A percentile compares a stretch with the other conserved stretches of the same genome.
Conservation (phyloP, 1,139 yeast species). For the Hyphopichia wangnamkhiaoensis region DNA sequence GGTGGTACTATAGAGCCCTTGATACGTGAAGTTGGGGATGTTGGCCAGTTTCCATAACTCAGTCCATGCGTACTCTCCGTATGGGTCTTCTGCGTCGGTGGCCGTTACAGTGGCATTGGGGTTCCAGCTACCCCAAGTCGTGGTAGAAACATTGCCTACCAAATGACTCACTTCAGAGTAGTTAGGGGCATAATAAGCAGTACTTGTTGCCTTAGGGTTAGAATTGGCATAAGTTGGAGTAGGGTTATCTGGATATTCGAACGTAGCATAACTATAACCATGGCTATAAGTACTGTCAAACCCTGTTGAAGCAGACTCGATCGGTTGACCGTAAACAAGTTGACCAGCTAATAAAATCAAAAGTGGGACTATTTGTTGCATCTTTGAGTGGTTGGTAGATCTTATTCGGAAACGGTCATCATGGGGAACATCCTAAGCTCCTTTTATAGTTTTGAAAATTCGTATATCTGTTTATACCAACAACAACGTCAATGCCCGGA, state of each 20-base stretch:
- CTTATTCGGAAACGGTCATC: too few relatives aligned
- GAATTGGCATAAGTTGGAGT: conserved; percentile 13
- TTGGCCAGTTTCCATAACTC: conserved; percentile 18
- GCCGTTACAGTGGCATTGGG: conserved; percentile 16
- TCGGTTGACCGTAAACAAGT: neutral
- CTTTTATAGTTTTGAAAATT: too few relatives aligned
- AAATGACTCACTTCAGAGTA: conserved; percentile 14
- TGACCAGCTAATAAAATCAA: neutral
- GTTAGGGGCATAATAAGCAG: conserved; percentile 13
- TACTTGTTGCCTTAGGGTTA: conserved; percentile 8
- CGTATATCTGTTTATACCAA: too few relatives aligned
- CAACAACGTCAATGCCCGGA: too few relatives aligned
- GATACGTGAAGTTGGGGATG: conserved; percentile 16
- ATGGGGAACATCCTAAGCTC: too few relatives aligned
- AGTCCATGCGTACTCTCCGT: conserved; percentile 24
- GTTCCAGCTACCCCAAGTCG: conserved; percentile 19
- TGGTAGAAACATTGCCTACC: conserved; percentile 13
- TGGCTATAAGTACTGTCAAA: neutral
- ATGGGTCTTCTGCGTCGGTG: conserved; percentile 19
- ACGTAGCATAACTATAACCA: neutral
- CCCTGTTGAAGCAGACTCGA: neutral
- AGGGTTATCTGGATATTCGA: conserved; percentile 3
- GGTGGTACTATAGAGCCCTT: conserved; percentile 17
- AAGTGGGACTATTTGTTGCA: too few relatives aligned
- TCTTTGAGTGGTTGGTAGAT: too few relatives aligned